Percentiles rank a stretch among this genome's conserved stretches.
Conservation (phyloP, 2,329 filamentous ascomycete genomes). For the Ophiostoma novo-ulmi region DNA sequence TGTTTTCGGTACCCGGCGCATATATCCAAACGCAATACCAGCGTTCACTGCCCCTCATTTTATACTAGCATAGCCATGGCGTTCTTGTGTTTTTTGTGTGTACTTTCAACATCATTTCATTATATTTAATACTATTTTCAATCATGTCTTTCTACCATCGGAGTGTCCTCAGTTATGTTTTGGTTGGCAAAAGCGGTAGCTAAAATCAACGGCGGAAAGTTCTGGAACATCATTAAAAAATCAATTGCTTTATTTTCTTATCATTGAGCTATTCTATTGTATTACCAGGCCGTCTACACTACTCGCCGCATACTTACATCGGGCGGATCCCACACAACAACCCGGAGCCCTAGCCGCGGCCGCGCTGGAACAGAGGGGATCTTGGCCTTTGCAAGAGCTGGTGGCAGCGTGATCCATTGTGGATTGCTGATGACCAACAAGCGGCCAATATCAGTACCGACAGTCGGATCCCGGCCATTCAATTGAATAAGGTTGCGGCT, state of each 20-base stretch:
- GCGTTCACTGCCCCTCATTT: conserved; percentile 5
- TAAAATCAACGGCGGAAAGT: background rate
- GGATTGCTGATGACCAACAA: conserved; percentile 33
- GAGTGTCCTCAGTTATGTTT: background rate
- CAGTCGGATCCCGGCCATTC: background rate
- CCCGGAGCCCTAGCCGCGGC: conserved; percentile 33
- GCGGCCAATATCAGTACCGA: background rate
- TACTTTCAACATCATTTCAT: background rate
- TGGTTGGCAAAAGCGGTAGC: background rate
- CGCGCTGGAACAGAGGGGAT: conserved; percentile 28
- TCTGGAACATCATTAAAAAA: background rate
- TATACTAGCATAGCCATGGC: conserved; percentile 13
- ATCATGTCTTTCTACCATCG: background rate
- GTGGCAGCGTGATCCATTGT: conserved; percentile 28
- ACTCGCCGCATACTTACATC: conserved; percentile 23
- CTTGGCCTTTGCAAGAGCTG: conserved; percentile 10
- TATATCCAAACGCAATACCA: conserved; percentile 13
- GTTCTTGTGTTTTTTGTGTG: background rate
- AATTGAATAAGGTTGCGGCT: background rate
- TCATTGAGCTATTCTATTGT: background rate
- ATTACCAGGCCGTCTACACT: background rate
- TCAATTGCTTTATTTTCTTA: background rate
- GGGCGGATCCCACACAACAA: conserved; percentile 40
- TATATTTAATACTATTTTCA: background rate
- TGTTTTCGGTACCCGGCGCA: background rate